These are phyloP conservation scores for Daldinia bambusicola DNA, from an alignment of 495 filamentous ascomycete genomes.

Conservation along the genomic window DNA sequence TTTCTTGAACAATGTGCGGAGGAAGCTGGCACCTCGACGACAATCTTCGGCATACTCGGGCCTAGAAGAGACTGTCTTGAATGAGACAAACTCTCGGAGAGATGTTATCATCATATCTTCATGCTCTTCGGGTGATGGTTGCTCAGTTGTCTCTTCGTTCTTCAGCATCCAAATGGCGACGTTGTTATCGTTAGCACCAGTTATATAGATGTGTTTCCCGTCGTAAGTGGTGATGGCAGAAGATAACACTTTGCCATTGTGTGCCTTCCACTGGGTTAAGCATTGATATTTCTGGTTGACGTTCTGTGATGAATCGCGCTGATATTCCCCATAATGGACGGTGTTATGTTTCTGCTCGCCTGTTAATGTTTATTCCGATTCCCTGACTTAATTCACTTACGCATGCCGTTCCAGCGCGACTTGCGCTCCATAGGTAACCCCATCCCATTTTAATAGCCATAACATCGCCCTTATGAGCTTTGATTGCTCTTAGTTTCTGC, in stretches of 20 bases:
- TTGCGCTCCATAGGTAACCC: conserved; percentile 84
- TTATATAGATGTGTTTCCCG: conserved; percentile 80
- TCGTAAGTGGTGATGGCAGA: conserved; percentile 76
- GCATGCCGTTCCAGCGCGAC: conserved; percentile 80
- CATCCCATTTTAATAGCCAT: conserved; percentile 85
- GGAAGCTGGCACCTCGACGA: conserved; percentile 87
- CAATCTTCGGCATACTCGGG: conserved; percentile 88
- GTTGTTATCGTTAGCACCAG: conserved; percentile 92
- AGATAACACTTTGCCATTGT: conserved; percentile 86
- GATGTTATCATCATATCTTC: conserved; percentile 82
- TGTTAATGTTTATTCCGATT: conserved; percentile 22
- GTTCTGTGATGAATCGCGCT: conserved; percentile 63
- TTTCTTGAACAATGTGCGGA: conserved; percentile 87
- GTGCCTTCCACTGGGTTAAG: conserved; percentile 83
- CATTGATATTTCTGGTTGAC: conserved; percentile 92
- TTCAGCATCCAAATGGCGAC: conserved; percentile 89
- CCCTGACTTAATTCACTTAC: conserved; percentile 58
- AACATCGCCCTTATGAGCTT: conserved; percentile 81
- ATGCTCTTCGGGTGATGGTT: conserved; percentile 46
- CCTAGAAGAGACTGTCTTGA: conserved; percentile 87
- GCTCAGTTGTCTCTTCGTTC: conserved; percentile 57
- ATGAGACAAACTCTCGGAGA: conserved; percentile 85
- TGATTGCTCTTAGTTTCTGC: conserved; percentile 86
- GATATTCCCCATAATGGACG: conserved; percentile 63
- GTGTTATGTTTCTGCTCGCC: conserved; percentile 64